Percentiles rank a stretch among this genome's conserved stretches.
Conservation (phyloP, 805 yeast species). For the Myxozyma sirexii region DNA sequence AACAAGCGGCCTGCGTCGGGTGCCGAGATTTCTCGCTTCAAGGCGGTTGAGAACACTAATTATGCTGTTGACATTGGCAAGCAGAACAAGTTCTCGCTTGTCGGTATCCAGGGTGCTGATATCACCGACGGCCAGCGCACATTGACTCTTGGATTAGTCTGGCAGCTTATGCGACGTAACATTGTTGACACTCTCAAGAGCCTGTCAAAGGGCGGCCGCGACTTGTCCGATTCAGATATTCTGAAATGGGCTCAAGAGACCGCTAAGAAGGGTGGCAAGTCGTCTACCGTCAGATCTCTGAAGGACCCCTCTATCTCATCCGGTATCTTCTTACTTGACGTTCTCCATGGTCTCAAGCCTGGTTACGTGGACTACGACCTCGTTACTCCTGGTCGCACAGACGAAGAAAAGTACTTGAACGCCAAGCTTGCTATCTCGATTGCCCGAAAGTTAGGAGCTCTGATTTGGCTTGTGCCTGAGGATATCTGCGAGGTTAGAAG, state of each 20-base stretch:
- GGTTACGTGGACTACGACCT: slow-evolving; percentile 96
- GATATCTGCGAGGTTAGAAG: slow-evolving; percentile 96
- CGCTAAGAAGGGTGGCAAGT: slow-evolving; percentile 82
- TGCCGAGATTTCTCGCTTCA: slow-evolving; percentile 79
- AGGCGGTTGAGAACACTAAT: slow-evolving; percentile 96
- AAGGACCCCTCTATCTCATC: slow-evolving; percentile 74
- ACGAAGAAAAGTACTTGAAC: slow-evolving; percentile 87
- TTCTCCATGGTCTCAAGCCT: slow-evolving; percentile 90
- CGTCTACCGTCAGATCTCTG: slow-evolving; percentile 70
- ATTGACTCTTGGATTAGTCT: slow-evolving; percentile 86
- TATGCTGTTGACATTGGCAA: slow-evolving; percentile 97
- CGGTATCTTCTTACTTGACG: slow-evolving; percentile 84
- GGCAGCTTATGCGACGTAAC: slow-evolving; percentile 98
- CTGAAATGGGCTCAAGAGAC: slow-evolving; percentile 91
- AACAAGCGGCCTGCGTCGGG: slow-evolving; percentile 83
- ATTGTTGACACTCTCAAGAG: slow-evolving; percentile 80
- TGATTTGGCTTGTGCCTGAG: slow-evolving; percentile 99
- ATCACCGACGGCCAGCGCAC: slow-evolving; percentile 91
- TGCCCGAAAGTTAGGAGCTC: slow-evolving; percentile 96
- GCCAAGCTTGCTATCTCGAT: slow-evolving; percentile 94
- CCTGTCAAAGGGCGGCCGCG: slow-evolving; percentile 71
- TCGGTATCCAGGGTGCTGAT: slow-evolving; percentile 98
- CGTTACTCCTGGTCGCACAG: slow-evolving; percentile 76
- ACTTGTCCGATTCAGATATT: slow-evolving; percentile 80
- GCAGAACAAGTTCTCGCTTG: slow-evolving; percentile 86